These are phyloP conservation scores for Bothriochloa decipiens DNA, from an alignment of 176 grass and related monocot genomes.

Conservation along the genomic window DNA sequence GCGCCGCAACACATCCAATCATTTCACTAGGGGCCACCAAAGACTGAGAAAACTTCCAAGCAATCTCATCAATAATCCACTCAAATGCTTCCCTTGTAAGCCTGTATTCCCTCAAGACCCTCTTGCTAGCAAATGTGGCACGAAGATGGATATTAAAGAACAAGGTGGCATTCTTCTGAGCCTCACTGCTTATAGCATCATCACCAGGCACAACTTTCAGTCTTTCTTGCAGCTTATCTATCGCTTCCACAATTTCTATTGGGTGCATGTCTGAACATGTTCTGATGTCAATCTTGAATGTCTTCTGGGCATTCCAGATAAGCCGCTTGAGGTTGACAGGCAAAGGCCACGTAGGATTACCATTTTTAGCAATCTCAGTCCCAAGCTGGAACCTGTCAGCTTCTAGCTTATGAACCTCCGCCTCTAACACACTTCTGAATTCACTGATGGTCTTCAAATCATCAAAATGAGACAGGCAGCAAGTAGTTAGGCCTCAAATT, in stretches of 20 bases:
- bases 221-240: constrained; percentile 95
- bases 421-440: constrained; percentile 96
- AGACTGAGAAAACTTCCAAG: constrained; percentile 85
- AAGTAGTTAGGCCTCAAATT: constrained; percentile 92
- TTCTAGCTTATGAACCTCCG: constrained; percentile 92
- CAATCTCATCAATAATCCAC: constrained; percentile 94
- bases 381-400: constrained; percentile 87
- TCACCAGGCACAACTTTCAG: constrained; percentile 92
- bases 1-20: constrained; percentile 97
- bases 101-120: constrained; percentile 86
- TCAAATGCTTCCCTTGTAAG: constrained; percentile 96
- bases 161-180: constrained; percentile 96
- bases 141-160: constrained; percentile 95
- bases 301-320: constrained; percentile 98
- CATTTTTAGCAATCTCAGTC: constrained; percentile 90
- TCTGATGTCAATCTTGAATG: constrained; percentile 93
- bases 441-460: constrained; percentile 92
- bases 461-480: constrained; percentile 79
- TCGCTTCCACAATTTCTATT: constrained; percentile 97
- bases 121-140: constrained; percentile 92
- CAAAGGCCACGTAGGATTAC: constrained; percentile 72
- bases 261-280: constrained; percentile 93
- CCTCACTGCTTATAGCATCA: constrained; percentile 89
- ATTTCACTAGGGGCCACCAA: constrained; percentile 93
- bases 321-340: constrained; percentile 95